Evolutionary conservation across 345 rosid genomes (phyloP).

Genomic region (Eucalyptus tenuipes): DNA sequence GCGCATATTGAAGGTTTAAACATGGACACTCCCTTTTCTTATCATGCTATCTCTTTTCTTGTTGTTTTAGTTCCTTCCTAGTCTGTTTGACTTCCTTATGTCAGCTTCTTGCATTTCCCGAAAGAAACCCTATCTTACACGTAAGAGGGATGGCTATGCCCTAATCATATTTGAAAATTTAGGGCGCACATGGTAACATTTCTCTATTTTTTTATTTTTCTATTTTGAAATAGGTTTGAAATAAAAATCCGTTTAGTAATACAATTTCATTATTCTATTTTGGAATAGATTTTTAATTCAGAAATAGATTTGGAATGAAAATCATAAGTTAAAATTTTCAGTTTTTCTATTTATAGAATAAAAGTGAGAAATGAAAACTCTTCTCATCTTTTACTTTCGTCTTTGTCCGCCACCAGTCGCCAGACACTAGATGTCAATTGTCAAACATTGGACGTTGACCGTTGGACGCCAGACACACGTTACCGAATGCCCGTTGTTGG

Average conservation of each 20-base stretch:
- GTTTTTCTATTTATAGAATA: no score
- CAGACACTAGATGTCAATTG: accelerated
- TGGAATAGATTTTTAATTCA: accelerated
- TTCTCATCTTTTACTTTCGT: no score
- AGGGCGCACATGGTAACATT: no score
- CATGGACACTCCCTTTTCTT: not conserved
- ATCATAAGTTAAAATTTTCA: no score
- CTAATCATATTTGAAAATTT: not conserved
- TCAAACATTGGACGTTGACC: accelerated
- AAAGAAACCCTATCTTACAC: not conserved
- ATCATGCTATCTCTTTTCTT: not conserved
- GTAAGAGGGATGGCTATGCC: not conserved
- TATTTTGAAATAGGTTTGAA: accelerated
- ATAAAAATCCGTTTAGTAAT: no score
- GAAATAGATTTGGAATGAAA: accelerated
- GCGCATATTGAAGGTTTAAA: not conserved
- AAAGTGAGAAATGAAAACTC: no score
- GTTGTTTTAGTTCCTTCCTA: not conserved
- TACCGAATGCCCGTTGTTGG: accelerated
- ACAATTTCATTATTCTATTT: no score
- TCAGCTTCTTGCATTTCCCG: not conserved
- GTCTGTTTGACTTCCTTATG: not conserved
- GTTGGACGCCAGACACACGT: accelerated
- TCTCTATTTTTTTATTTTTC: no score
- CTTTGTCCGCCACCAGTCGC: accelerated